Conservation (phyloP, 176 grass and related monocot species). For the Stipa capillata region DNA sequence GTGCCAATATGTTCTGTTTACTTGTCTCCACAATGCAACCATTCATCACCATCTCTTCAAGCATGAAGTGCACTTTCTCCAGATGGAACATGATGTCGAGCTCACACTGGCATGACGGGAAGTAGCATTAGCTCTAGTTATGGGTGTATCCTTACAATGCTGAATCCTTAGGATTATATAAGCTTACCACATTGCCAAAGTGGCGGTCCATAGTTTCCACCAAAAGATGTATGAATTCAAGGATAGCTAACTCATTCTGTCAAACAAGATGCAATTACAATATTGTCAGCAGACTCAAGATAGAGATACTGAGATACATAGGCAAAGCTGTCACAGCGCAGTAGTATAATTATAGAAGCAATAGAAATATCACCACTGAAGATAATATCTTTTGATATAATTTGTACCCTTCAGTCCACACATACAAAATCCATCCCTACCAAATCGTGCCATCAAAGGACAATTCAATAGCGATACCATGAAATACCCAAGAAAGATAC, state of each 20-base stretch:
- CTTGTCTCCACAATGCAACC: constrained; percentile 95
- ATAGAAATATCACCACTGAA: not conserved
- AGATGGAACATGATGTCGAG: constrained; percentile 98
- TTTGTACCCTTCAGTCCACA: not conserved
- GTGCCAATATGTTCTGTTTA: constrained; percentile 86
- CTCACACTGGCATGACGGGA: constrained; percentile 40
- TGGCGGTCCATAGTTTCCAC: constrained; percentile 94
- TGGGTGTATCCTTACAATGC: not conserved
- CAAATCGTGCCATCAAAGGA: not conserved
- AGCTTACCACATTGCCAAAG: constrained; percentile 92
- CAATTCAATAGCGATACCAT: not conserved
- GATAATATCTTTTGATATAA: not conserved
- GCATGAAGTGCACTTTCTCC: constrained; percentile 98
- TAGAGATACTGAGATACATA: not conserved
- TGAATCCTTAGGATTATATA: not conserved
- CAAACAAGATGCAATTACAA: not conserved
- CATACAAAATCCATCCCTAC: not conserved
- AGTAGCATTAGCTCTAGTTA: not conserved
- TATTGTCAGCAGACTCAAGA: not conserved
- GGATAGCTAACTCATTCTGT: constrained; percentile 90
- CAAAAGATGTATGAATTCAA: constrained; percentile 97
- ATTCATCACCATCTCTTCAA: constrained; percentile 99
- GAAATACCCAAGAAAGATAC: not conserved
- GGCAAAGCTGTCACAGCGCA: not conserved
- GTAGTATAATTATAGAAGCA: not conserved